Base-by-base conservation (phyloP, 495 filamentous ascomycete species). In the Astrocystis sublimbata region DNA sequence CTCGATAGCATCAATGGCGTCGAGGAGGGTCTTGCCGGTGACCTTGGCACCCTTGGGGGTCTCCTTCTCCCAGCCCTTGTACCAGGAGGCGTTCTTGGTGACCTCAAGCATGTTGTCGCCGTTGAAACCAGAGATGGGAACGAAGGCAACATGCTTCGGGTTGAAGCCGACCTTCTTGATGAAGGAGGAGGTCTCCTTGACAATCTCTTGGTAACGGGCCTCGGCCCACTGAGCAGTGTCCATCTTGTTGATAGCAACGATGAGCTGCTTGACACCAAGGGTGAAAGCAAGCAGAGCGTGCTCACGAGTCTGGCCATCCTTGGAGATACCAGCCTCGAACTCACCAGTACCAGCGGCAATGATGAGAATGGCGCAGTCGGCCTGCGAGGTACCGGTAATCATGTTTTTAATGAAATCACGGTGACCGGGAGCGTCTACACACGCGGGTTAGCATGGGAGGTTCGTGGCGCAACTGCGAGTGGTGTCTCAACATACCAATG, bases 341-440 rank as follows among this genome's bases (percentile, higher is more conserved):
- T 98, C 94, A 96, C 94, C 94, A 90, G 93, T 97, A 83, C 94
- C 94, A 74, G 94, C 92, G 72, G 93, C 94, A 83, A 98, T 98
- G 85, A 98, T 98, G 87, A 98, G 93, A 81, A 98, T 91, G 74
- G 96, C 94, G 83, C 93, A 98, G 77, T 98, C 94, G 75, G 96
- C 96, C 87, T 97, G 94, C 77, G 94, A 98, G 74, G 94, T 98
- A 90, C 94, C 94, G 84, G 94, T 98, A 86, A 98, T 98, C 94
- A 98, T 98, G 90, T 97, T 97, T 94, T 98, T 98, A 91, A 98
- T 98, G 85, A 98, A 98, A 78, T 98, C 94, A 92, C 94, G 94
- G 83, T 98, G 94, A 82, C 94, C 94, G 73, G 94, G 94, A 83
- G 94, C 94, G 79, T 98, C 92, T 92, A 71, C 3, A 49, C 70